Evolutionary conservation across 495 filamentous ascomycete species (phyloP).

Genomic region (Aspergillus bertholletiae): DNA sequence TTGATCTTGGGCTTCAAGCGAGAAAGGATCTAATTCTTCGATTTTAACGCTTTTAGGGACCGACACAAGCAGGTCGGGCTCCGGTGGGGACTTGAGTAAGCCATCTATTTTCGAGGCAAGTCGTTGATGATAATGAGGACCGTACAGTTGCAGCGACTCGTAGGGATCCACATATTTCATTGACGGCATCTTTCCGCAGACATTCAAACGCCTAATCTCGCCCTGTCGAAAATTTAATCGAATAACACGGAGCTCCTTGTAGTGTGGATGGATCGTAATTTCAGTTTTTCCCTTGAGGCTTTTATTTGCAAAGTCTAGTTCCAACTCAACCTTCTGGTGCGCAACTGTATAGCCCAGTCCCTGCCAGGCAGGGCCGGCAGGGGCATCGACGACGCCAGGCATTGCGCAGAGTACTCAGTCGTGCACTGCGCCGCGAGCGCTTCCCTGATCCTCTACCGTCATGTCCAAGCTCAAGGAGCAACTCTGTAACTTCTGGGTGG

Average conservation of each 20-base stretch:
- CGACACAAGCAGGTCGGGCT: constrained; percentile 58
- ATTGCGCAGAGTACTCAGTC: constrained; percentile 40
- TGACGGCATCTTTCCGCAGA: constrained; percentile 62
- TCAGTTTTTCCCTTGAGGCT: constrained; percentile 75
- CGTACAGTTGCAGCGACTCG: constrained; percentile 59
- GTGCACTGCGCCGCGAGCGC: constrained; percentile 41
- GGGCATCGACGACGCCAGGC: constrained; percentile 45
- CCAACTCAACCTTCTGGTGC: constrained; percentile 84
- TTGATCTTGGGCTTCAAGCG: constrained; percentile 49
- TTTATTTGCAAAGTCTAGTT: constrained; percentile 76
- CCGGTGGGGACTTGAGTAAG: constrained; percentile 54
- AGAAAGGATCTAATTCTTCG: constrained; percentile 57
- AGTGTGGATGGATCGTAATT: constrained; percentile 70
- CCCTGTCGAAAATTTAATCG: constrained; percentile 84
- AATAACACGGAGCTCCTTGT: constrained; percentile 63
- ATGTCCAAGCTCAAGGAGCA: constrained; percentile 32
- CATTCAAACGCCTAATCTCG: constrained; percentile 62
- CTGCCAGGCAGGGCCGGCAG: constrained; percentile 28
- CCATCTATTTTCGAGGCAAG: constrained; percentile 61
- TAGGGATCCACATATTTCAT: constrained; percentile 72
- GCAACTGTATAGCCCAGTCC: constrained; percentile 57
- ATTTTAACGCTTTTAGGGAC: constrained; percentile 66
- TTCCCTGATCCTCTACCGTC: constrained; percentile 36
- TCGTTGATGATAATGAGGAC: constrained; percentile 76
- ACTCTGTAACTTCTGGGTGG: constrained; percentile 1